Evolutionary conservation across 2,329 filamentous ascomycete species (phyloP).

Genomic region (Talaromyces sp.): DNA sequence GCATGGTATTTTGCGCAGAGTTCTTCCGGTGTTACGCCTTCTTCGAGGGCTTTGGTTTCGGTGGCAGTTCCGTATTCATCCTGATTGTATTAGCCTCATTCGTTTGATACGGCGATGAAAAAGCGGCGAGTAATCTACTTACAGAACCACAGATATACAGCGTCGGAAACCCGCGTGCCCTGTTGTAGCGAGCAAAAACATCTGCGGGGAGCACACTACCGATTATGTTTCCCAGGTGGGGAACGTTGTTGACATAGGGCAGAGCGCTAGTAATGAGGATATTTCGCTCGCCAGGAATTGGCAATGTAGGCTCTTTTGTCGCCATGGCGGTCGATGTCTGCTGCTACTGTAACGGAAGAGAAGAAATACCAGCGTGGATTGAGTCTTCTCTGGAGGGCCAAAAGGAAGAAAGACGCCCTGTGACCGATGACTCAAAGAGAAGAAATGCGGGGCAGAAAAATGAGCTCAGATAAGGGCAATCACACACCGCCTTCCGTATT

Average conservation of each 20-base stretch:
- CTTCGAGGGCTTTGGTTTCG: slow-evolving; percentile 90
- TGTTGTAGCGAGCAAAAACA: slow-evolving; percentile 59
- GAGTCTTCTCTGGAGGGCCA: not conserved
- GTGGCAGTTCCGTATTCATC: slow-evolving; percentile 97
- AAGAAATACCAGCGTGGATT: not conserved
- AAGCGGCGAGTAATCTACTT: not conserved
- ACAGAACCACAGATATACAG: slow-evolving; percentile 75
- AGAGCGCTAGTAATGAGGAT: slow-evolving; percentile 88
- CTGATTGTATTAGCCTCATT: not conserved
- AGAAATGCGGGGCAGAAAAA: slow-evolving; percentile 12
- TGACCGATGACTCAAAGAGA: slow-evolving; percentile 8
- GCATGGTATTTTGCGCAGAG: slow-evolving; percentile 91
- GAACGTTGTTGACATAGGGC: slow-evolving; percentile 76
- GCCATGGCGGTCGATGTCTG: slow-evolving; percentile 10
- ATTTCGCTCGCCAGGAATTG: slow-evolving; percentile 73
- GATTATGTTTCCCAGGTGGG: slow-evolving; percentile 85
- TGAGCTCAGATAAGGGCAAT: not conserved
- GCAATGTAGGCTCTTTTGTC: slow-evolving; percentile 48
- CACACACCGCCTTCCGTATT: slow-evolving; percentile 4
- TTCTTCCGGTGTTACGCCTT: slow-evolving; percentile 74
- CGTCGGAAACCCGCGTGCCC: slow-evolving; percentile 65
- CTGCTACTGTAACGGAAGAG: not conserved
- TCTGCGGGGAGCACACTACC: slow-evolving; percentile 86
- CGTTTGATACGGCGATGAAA: not conserved
- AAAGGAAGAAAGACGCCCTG: not conserved